Conservation (phyloP, 257 asterid genomes). For the Ocimum tenuiflorum region DNA sequence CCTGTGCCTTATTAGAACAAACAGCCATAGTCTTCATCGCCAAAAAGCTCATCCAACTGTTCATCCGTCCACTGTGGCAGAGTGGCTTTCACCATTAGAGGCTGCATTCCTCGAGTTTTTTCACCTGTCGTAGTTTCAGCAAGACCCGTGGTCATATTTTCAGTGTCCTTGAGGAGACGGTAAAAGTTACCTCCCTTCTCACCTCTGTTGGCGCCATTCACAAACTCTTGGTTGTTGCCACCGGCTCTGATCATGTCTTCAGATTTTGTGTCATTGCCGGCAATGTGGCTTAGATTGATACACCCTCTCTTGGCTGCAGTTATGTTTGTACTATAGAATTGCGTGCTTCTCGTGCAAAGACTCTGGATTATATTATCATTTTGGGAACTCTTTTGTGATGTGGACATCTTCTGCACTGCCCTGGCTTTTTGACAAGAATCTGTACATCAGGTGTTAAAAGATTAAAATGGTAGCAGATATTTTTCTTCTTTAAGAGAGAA, state of each 20-base stretch:
- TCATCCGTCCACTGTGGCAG: conserved; percentile 30
- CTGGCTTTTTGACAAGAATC: conserved; percentile 25
- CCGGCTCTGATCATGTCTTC: no score
- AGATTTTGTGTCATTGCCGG: no score
- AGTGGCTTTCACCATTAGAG: conserved; percentile 21
- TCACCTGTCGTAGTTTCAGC: no score
- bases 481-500: not conserved
- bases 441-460: conserved; percentile 15
- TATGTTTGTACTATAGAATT: not conserved
- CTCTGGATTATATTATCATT: conserved; percentile 22
- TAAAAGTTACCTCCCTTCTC: no score
- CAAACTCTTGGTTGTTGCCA: no score
- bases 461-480: not conserved
- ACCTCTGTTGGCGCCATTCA: no score
- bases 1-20: conserved; percentile 4
- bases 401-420: conserved; percentile 21
- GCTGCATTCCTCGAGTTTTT: conserved; percentile 14
- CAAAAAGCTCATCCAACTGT: conserved; percentile 64
- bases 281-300: no score
- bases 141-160: no score
- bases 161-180: no score
- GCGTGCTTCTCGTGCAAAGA: conserved; percentile 17
- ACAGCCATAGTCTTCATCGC: conserved; percentile 36
- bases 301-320: no score
- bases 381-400: conserved; percentile 20